Percentiles rank a stretch among this genome's conserved stretches.
phyloP scores from a whole-genome alignment of 2,329 filamentous ascomycete genomes.

The Metarhizium anisopliae region DNA sequence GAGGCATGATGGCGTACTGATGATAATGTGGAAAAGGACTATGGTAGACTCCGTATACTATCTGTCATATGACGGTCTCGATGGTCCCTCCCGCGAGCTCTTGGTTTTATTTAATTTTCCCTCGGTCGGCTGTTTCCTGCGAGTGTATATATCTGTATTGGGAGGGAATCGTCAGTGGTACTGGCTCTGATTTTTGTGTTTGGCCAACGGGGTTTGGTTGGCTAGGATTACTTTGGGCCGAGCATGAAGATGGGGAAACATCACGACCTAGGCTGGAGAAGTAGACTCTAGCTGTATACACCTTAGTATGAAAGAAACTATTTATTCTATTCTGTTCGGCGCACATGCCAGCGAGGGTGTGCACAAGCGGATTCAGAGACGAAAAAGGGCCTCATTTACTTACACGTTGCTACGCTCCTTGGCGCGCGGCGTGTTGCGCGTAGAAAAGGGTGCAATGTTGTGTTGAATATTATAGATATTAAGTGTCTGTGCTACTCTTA shows the following conservation, averaged over 20 bases:
- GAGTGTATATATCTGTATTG: neutral
- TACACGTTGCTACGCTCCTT: no score
- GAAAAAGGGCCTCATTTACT: no score
- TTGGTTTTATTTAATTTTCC: neutral
- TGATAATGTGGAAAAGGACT: neutral
- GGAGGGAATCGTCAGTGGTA: neutral
- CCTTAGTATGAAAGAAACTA: neutral
- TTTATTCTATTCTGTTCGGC: neutral
- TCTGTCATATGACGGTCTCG: neutral
- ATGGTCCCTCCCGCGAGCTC: neutral
- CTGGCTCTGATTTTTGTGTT: neutral
- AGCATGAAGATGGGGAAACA: neutral
- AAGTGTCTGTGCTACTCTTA: neutral
- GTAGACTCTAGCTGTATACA: neutral
- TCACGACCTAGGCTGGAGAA: neutral
- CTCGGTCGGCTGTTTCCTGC: neutral
- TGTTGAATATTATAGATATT: neutral
- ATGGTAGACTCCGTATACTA: neutral
- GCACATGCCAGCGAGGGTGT: neutral
- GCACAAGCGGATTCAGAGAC: neutral
- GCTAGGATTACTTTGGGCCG: neutral
- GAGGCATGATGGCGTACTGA: conserved; percentile 3
- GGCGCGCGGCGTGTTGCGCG: no score
- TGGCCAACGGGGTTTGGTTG: neutral
- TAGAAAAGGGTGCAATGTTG: neutral